These are phyloP conservation scores for Medicago lupulina DNA, from an alignment of 306 rosid species.

Conservation along the genomic window DNA sequence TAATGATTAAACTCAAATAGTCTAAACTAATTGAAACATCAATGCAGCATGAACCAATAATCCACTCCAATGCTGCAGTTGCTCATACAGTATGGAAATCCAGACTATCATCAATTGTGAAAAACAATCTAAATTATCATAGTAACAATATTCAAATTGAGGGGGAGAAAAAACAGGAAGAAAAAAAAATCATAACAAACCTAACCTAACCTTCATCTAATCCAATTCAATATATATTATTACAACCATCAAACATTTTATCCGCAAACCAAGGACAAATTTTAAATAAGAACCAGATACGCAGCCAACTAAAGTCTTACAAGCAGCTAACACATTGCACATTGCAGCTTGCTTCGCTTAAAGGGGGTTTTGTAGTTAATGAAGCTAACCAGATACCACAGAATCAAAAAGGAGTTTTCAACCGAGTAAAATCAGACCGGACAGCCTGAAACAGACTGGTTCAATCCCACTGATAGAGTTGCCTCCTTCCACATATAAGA, in stretches of 20 bases:
- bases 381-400: not conserved
- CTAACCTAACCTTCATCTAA: not conserved
- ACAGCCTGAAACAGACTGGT: not conserved
- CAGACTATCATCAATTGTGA: not conserved
- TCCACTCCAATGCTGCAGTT: not conserved
- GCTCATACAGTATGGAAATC: not conserved
- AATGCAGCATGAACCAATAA: not conserved
- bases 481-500: not conserved
- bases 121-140: not conserved
- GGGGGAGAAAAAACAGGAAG: not conserved
- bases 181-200: not conserved
- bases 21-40: not conserved
- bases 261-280: not conserved
- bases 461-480: conserved; percentile 10
- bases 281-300: not conserved
- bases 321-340: not conserved
- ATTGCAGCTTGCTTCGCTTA: conserved; percentile 11
- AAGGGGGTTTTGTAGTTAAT: conserved; percentile 8
- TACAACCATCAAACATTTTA: not conserved
- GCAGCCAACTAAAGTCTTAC: not conserved
- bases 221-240: not conserved
- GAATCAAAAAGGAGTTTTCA: not conserved
- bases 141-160: not conserved
- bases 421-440: not conserved
- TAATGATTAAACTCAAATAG: too few species aligned